Base-by-base conservation (phyloP, 2,329 filamentous ascomycete genomes). In the Xylariaceae sp. region DNA sequence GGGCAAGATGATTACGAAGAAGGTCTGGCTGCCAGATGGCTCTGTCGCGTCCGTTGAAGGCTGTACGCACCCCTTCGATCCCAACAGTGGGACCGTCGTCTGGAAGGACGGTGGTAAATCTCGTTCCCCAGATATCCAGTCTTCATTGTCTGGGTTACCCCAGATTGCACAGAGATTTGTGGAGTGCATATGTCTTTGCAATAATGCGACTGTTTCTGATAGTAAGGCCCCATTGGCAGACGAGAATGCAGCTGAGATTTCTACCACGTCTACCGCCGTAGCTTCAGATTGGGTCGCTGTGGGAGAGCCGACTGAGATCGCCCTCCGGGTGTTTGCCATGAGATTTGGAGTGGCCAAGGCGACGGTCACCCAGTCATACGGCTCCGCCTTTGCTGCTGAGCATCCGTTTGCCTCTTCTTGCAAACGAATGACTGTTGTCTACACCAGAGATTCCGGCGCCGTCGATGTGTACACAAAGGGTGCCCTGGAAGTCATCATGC, bases 351-450 rank as follows among this genome's bases (percentile, higher is more conserved):
- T 71, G 43, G 69, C 65, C 36, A 72, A 71, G 54, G 54, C 61
- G 1, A 57, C 63, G 3, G 48, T 70, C 14, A 41, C 65, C 8
- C 51, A 58, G 16, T 56, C 59, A 15, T 60, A 61, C n/a, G 51
- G 57, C 16, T 68, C 70, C 40, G 59, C 62, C 27, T 62, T 81
- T 31, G 52, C 83, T 8, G 73, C 76, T 2, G 83, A 87, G 52
- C 81, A 81, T 38, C 81, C 82, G 2, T 87, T 87, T 53, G 82
- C 87, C 56, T 85, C 81, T 0, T 76, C 76, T 26, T 75, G 82
- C 60, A 87, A 87, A 65, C 74, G 81, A 42, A 87, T 87, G 83
- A 82, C 79, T 26, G 81, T 86, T 34, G 72, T 85, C 18, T 85
- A 82, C 61, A 53, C 56, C 8, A 49, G 55, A 30, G 59, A 59